Percentiles rank a stretch among this genome's conserved stretches.
Evolutionary conservation across 2,329 filamentous ascomycete genomes (phyloP).

Genomic region (Xylariales sp.): DNA sequence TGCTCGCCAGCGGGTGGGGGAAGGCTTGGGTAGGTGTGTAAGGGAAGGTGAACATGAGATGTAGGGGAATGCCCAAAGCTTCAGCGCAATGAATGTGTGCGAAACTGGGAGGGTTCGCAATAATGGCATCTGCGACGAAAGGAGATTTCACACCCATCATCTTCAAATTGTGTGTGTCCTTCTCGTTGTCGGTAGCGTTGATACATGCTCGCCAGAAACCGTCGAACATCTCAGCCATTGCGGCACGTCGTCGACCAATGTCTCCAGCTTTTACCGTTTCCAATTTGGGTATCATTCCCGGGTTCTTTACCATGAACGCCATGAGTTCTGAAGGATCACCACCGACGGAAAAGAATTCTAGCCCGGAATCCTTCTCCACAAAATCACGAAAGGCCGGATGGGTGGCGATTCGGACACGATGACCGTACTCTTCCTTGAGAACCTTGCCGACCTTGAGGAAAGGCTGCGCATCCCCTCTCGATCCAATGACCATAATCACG

Average conservation of each 20-base stretch:
- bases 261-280: conserved; percentile 71
- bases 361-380: conserved; percentile 63
- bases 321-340: conserved; percentile 77
- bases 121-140: conserved; percentile 74
- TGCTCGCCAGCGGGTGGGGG: conserved; percentile 72
- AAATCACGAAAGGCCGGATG: conserved; percentile 75
- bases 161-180: conserved; percentile 54
- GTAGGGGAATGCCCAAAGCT: conserved; percentile 69
- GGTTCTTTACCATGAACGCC: conserved; percentile 87
- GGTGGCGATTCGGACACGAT: conserved; percentile 73
- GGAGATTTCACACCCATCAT: conserved; percentile 59
- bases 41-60: conserved; percentile 87
- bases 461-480: conserved; percentile 74
- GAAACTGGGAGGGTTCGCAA: conserved; percentile 77
- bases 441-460: conserved; percentile 72
- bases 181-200: conserved; percentile 66
- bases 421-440: conserved; percentile 65
- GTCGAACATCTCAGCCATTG: conserved; percentile 78
- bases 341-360: conserved; percentile 78
- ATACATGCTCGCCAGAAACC: conserved; percentile 79
- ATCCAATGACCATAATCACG: conserved; percentile 80
- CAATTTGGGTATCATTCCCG: conserved; percentile 68
- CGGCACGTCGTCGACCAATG: conserved; percentile 59
- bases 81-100: conserved; percentile 78
- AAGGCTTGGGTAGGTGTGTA: conserved; percentile 73